These are phyloP conservation scores for Scenedesmus sp. DNA, from an alignment of 163 green algal genomes.

Conservation along the genomic window DNA sequence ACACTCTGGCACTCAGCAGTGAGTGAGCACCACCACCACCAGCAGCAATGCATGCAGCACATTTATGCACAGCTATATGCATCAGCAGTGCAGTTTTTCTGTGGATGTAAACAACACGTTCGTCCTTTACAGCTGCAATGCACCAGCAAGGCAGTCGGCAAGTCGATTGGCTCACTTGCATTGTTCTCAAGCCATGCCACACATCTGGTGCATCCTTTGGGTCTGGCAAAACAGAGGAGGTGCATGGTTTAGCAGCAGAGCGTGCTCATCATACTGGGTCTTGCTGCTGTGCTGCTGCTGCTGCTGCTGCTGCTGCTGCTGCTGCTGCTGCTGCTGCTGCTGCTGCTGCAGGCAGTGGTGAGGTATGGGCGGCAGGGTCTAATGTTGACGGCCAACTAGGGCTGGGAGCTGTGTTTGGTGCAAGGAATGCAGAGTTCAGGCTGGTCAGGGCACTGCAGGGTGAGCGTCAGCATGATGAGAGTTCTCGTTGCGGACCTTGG, in stretches of 20 bases:
- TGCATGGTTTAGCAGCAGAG: neutral
- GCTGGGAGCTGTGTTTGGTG: slow-evolving; percentile 55
- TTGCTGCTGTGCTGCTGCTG: neutral
- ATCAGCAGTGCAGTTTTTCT: neutral
- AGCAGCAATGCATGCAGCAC: neutral
- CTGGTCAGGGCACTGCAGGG: slow-evolving; percentile 39
- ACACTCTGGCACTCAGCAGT: slow-evolving; percentile 74
- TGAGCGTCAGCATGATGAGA: neutral
- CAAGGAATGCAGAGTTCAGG: slow-evolving; percentile 47
- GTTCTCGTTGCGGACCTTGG: neutral
- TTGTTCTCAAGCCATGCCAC: neutral
- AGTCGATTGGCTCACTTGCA: neutral
- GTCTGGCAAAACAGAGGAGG: too few relatives aligned
- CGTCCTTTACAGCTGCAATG: neutral
- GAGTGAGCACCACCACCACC: neutral
- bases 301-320: neutral
- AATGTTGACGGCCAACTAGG: slow-evolving; percentile 74
- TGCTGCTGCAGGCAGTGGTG: slow-evolving; percentile 50
- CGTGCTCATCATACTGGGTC: neutral
- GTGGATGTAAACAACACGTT: neutral
- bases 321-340: neutral
- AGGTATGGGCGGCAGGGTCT: slow-evolving; percentile 72
- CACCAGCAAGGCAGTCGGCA: neutral
- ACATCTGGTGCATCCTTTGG: neutral
- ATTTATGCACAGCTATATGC: too few relatives aligned